phyloP scores from a whole-genome alignment of 2,329 filamentous ascomycete genomes.

The Diplocarpon rosae region DNA sequence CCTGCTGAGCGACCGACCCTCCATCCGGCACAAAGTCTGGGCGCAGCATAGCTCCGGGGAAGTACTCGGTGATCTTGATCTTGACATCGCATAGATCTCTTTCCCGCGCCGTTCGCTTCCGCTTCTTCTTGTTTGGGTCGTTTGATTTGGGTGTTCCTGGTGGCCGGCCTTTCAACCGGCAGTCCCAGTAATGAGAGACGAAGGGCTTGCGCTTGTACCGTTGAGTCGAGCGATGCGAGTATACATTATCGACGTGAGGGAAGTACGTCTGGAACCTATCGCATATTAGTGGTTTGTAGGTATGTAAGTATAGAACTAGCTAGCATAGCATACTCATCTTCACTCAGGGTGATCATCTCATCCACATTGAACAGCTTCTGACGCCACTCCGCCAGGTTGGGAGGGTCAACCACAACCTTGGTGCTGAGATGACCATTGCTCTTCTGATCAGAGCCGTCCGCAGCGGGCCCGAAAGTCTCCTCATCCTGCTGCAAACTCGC shows the following conservation, averaged over 20 bases:
- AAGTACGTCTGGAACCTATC: conserved; percentile 68
- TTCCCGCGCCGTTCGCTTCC: conserved; percentile 64
- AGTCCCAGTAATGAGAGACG: conserved; percentile 77
- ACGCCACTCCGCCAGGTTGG: conserved; percentile 58
- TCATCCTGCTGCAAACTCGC: conserved; percentile 30
- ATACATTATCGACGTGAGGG: conserved; percentile 74
- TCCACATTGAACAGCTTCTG: conserved; percentile 66
- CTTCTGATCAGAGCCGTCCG: conserved; percentile 31
- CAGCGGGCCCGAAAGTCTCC: conserved; percentile 27
- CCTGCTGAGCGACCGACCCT: conserved; percentile 11
- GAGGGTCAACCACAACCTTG: conserved; percentile 53
- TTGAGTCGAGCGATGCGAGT: conserved; percentile 74
- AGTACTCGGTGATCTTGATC: conserved; percentile 76
- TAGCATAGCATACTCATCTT: conserved; percentile 52
- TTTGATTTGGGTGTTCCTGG: conserved; percentile 70
- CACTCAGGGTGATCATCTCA: conserved; percentile 57
- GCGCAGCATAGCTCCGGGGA: conserved; percentile 38
- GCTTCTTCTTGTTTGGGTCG: conserved; percentile 72
- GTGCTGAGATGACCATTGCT: conserved; percentile 41
- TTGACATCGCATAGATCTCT: conserved; percentile 77
- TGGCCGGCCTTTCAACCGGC: conserved; percentile 67
- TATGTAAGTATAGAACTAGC: background rate
- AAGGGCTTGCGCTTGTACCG: conserved; percentile 75
- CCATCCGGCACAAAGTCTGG: conserved; percentile 26
- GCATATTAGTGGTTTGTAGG: background rate